Base-by-base conservation (phyloP, 2,329 filamentous ascomycete genomes). In the Arachnomyces sp. region DNA sequence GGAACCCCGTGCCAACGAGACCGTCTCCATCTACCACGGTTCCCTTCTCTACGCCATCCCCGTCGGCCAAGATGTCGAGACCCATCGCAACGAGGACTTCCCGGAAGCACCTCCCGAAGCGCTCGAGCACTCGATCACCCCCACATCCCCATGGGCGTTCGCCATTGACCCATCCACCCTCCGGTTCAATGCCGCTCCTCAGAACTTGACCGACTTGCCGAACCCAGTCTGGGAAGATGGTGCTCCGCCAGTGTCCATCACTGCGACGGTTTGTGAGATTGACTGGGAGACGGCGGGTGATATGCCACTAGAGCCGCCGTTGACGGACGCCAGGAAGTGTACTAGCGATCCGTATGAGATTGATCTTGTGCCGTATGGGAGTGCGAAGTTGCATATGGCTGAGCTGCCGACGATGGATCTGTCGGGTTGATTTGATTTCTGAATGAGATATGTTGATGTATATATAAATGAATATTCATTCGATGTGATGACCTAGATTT, bases 381-480 rank as follows among this genome's bases (percentile, higher is more conserved):
- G 63, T 30, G 62, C 68, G 11, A 70, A 68, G 49, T 48, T 72
- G 42, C 68, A 69, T 44, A 69, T 73, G 52, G 64, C 63, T 8
- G 63, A 70, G 41, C 55, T 69, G 28, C 65, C 66, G 4, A 55
- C 49, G 2, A 47, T 59, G 15, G 42, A 57, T 39, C 31, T 53
- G 13, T 17, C 16, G 34, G 6, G 2, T 33, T 15, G 3, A 14
- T 31, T n/a, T n/a, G n/a, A n/a, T n/a, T n/a, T n/a, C n/a, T n/a
- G n/a, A n/a, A n/a, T n/a, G n/a, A n/a, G n/a, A n/a, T n/a, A n/a
- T n/a, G n/a, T n/a, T n/a, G n/a, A n/a, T n/a, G n/a, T n/a, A n/a
- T n/a, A n/a, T n/a, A n/a, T n/a, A n/a, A n/a, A n/a, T n/a, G n/a
- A n/a, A n/a, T n/a, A n/a, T n/a, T n/a, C n/a, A n/a, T n/a, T n/a